Conservation (phyloP, 2,329 filamentous ascomycete genomes). For the Fusarium bulbicola region DNA sequence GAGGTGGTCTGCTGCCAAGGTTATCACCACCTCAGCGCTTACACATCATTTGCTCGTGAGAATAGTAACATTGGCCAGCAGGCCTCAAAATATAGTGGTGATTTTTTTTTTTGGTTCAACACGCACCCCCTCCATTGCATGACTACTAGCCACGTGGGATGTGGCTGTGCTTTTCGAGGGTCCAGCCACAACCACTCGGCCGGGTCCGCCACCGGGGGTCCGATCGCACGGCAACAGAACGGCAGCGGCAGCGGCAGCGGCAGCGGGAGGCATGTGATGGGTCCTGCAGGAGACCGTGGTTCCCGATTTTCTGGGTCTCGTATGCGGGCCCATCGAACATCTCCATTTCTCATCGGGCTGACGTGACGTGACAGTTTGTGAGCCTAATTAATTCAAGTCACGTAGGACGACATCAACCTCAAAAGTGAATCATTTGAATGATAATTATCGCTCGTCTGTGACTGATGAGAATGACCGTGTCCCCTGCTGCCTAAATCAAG, state of each 20-base stretch:
- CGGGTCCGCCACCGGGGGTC: conserved; percentile 39
- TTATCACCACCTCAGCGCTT: conserved; percentile 14
- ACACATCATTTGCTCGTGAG: conserved; percentile 14
- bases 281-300: conserved; percentile 28
- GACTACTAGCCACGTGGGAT: conserved; percentile 36
- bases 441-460: background rate
- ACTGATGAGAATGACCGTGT: background rate
- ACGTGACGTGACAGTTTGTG: background rate
- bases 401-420: background rate
- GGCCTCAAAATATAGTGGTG: conserved; percentile 24
- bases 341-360: background rate
- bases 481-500: conserved; percentile 3
- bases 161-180: conserved; percentile 30
- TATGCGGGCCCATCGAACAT: conserved; percentile 11
- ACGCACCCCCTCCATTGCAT: background rate
- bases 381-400: conserved; percentile 2
- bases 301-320: conserved; percentile 28
- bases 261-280: conserved; percentile 32
- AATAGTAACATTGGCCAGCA: conserved; percentile 1
- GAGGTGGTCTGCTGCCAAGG: conserved; percentile 33
- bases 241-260: background rate
- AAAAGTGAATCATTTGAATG: background rate
- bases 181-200: conserved; percentile 32
- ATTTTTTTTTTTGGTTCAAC: background rate
- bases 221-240: conserved; percentile 23